Conservation (phyloP, 2,329 filamentous ascomycete genomes). For the Claviceps pazoutovae region DNA sequence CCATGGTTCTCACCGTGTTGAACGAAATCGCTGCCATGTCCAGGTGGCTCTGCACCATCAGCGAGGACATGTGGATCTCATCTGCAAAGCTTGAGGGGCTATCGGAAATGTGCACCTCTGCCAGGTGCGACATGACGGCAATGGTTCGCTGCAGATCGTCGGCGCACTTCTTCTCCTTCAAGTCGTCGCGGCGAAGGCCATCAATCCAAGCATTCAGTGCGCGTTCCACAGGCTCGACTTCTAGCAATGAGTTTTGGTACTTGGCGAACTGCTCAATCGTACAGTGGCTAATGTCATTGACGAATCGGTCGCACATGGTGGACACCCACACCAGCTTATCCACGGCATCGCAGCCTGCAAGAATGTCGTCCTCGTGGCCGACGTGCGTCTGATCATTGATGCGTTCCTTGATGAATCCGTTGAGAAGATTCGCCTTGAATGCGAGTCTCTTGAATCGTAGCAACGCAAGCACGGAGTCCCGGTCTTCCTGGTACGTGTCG, state of each 20-base stretch:
- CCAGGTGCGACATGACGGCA: conserved; percentile 74
- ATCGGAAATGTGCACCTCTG: conserved; percentile 61
- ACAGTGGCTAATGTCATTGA: conserved; percentile 66
- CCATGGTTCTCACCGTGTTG: conserved; percentile 46
- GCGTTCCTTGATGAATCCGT: conserved; percentile 65
- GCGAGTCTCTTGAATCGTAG: conserved; percentile 76
- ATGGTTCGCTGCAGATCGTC: conserved; percentile 72
- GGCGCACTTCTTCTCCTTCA: conserved; percentile 73
- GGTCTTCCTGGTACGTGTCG: conserved; percentile 65
- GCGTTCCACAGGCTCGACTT: conserved; percentile 83
- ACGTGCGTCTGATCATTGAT: conserved; percentile 53
- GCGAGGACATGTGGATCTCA: conserved; percentile 62
- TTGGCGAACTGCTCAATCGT: conserved; percentile 63
- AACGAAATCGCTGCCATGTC: conserved; percentile 63
- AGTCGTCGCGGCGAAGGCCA: conserved; percentile 64
- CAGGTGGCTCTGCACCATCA: conserved; percentile 66
- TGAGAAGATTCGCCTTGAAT: conserved; percentile 75
- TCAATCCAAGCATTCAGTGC: conserved; percentile 84
- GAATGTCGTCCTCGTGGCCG: conserved; percentile 62
- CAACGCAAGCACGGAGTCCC: conserved; percentile 76
- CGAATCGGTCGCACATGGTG: conserved; percentile 71
- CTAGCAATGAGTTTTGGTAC: conserved; percentile 69
- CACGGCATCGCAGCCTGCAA: conserved; percentile 66
- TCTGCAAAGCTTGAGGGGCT: conserved; percentile 63
- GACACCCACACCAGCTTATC: conserved; percentile 78